Evolutionary conservation across 768 basidiomycete species (phyloP).

Genomic region (Hysterangium stoloniferum): DNA sequence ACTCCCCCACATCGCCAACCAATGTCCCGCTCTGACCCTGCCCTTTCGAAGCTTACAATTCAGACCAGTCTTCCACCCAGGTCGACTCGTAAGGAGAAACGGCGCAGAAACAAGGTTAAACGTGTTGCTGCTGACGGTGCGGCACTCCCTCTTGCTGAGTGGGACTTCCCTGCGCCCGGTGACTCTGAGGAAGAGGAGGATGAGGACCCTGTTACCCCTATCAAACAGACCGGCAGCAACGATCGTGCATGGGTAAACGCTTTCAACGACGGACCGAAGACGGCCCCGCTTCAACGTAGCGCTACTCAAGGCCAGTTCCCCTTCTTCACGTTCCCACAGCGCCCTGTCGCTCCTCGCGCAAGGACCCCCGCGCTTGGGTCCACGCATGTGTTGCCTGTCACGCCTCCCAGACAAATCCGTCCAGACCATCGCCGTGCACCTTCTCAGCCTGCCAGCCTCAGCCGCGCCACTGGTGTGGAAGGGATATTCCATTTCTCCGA

Average conservation of each 20-base stretch:
- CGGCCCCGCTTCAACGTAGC: conserved; percentile 2
- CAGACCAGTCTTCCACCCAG: conserved; percentile 3
- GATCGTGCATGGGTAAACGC: neutral
- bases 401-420: neutral
- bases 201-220: conserved; percentile 4
- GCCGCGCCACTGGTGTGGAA: neutral
- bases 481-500: conserved; percentile 3
- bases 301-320: neutral
- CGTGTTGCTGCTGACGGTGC: neutral
- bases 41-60: conserved; percentile 4
- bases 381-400: neutral
- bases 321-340: conserved; percentile 5
- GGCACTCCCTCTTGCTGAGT: conserved; percentile 6
- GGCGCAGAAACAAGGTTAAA: conserved; percentile 5
- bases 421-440: conserved; percentile 6
- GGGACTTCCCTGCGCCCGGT: conserved; percentile 7
- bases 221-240: neutral
- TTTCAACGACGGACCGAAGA: conserved; percentile 7
- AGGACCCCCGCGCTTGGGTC: neutral
- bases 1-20: neutral
- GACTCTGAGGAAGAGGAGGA: conserved; percentile 1
- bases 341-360: neutral
- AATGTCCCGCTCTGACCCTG: conserved; percentile 4
- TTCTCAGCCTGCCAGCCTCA: conserved; percentile 8
- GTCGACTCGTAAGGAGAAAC: neutral